These are phyloP conservation scores for Aspergillus neotritici DNA, from an alignment of 2,329 filamentous ascomycete species.

Conservation along the genomic window DNA sequence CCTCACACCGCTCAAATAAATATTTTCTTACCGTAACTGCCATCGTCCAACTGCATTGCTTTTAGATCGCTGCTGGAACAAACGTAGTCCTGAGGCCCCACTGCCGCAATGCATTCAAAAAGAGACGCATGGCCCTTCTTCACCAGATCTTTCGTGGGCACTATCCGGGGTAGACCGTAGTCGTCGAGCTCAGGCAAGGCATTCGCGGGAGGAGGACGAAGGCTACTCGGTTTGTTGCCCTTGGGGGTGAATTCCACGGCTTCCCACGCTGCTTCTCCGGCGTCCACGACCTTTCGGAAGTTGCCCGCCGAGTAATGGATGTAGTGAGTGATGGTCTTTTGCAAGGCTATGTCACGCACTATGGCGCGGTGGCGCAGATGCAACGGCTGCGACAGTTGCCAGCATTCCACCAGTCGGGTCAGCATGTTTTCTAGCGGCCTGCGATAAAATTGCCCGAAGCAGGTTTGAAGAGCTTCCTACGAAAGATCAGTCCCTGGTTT, in stretches of 20 bases:
- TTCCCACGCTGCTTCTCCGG: constrained; percentile 48
- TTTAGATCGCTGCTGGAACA: constrained; percentile 32
- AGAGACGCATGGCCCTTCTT: constrained; percentile 41
- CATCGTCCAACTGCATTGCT: constrained; percentile 23
- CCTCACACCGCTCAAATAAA: neutral
- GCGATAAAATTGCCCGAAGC: constrained; percentile 49
- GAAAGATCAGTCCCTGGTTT: constrained; percentile 2
- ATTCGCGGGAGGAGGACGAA: constrained; percentile 26
- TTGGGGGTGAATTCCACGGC: constrained; percentile 41
- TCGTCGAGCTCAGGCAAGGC: constrained; percentile 37
- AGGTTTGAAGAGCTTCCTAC: constrained; percentile 37
- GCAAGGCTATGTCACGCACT: constrained; percentile 49
- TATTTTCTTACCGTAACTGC: constrained; percentile 25
- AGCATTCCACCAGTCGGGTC: constrained; percentile 49
- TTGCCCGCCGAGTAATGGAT: constrained; percentile 50
- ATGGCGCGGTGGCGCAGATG: constrained; percentile 54
- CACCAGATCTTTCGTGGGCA: constrained; percentile 30
- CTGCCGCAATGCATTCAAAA: constrained; percentile 32
- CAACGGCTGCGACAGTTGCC: constrained; percentile 54
- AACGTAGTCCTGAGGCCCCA: constrained; percentile 30
- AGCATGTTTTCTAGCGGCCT: constrained; percentile 51
- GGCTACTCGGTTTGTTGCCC: constrained; percentile 25
- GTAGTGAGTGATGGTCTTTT: constrained; percentile 46
- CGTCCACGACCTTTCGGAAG: constrained; percentile 50
- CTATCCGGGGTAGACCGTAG: constrained; percentile 44